Percentiles rank a stretch among this genome's conserved stretches.
phyloP scores from a whole-genome alignment of 805 yeast species.

The Wickerhamiella australiensis region DNA sequence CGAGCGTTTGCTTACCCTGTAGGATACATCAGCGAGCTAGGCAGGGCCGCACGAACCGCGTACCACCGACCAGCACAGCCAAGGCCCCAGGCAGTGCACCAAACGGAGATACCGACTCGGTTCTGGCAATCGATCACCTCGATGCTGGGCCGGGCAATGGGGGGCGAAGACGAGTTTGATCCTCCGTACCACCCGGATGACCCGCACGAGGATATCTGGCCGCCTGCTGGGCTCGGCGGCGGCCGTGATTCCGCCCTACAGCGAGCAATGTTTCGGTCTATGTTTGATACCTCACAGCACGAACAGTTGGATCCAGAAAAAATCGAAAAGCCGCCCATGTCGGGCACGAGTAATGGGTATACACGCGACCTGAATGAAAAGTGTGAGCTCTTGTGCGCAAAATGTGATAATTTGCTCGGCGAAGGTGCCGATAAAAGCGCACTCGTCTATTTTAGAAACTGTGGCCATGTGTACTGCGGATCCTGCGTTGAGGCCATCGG shows the following conservation, averaged over 20 bases:
- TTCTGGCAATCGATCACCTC: neutral
- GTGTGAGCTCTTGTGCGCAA: constrained; percentile 39
- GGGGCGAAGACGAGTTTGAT: neutral
- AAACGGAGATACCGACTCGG: neutral
- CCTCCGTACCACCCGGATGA: neutral
- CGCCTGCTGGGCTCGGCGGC: too few relatives aligned
- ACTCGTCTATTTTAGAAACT: constrained; percentile 46
- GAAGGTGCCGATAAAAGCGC: constrained; percentile 1
- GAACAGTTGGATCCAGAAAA: neutral
- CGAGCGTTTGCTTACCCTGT: neutral
- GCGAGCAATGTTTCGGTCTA: constrained; percentile 3
- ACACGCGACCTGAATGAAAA: constrained; percentile 28
- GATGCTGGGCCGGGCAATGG: neutral
- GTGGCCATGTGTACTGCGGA: constrained; percentile 86
- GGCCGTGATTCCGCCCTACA: neutral
- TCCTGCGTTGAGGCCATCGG: constrained; percentile 42
- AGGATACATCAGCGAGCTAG: neutral
- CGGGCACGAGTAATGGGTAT: constrained; percentile 16
- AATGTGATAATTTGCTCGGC: constrained; percentile 66
- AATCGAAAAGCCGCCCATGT: constrained; percentile 1
- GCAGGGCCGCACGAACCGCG: neutral
- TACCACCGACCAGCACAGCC: neutral
- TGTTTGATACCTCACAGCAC: constrained; percentile 3
- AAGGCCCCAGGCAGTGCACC: neutral
- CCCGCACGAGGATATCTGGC: neutral